A percentile compares a stretch with the other conserved stretches of the same genome.
These are phyloP conservation scores for Vitis hybrid DNA, from an alignment of 177 flowering plant species.

Conservation along the genomic window DNA sequence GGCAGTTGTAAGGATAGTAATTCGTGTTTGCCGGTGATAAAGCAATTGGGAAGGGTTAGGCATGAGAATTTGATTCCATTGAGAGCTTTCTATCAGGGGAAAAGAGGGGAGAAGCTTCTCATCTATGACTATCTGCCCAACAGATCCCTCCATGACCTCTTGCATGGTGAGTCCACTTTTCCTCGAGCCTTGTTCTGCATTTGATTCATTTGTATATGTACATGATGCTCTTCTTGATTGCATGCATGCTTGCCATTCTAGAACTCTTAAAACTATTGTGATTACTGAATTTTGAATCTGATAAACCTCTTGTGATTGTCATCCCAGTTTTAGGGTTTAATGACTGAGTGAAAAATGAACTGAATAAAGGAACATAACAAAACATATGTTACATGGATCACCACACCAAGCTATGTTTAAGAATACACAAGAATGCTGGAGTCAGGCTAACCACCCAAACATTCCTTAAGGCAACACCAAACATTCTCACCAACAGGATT, in stretches of 20 bases:
- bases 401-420: too few relatives aligned
- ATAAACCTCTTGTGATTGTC: too few relatives aligned
- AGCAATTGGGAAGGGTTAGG: slow-evolving; percentile 82
- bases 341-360: too few relatives aligned
- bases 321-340: too few relatives aligned
- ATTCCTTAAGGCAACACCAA: not conserved
- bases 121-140: slow-evolving; percentile 84
- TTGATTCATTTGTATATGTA: not conserved
- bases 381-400: too few relatives aligned
- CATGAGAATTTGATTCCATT: slow-evolving; percentile 91
- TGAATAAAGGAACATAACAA: too few relatives aligned
- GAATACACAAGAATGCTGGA: too few relatives aligned
- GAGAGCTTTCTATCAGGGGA: slow-evolving; percentile 95
- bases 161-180: slow-evolving; percentile 61
- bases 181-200: not conserved
- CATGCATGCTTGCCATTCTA: too few relatives aligned
- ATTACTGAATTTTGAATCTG: too few relatives aligned
- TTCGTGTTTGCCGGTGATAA: slow-evolving; percentile 71
- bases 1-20: slow-evolving; percentile 86
- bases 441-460: too few relatives aligned
- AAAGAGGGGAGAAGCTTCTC: slow-evolving; percentile 97
- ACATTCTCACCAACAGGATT: not conserved
- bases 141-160: slow-evolving; percentile 68
- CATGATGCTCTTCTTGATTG: too few relatives aligned
- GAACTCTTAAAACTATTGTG: too few relatives aligned